phyloP scores from a whole-genome alignment of 352 stramenopile species.

The Phytopythium aichiense region DNA sequence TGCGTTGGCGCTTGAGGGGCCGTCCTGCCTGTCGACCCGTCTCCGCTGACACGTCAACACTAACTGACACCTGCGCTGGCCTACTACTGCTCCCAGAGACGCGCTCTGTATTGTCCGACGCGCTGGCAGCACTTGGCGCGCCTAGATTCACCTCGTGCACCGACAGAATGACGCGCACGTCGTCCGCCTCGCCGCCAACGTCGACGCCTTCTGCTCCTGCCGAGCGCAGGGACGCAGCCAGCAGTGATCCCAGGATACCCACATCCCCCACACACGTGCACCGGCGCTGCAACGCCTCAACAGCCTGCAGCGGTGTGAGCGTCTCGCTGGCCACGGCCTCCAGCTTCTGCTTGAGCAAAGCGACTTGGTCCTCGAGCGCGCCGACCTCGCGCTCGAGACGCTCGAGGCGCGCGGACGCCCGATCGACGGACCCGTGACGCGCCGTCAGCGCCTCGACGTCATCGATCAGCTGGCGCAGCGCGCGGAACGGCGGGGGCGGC shows the following conservation, averaged over 20 bases:
- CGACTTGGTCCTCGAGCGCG: background rate
- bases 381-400: background rate
- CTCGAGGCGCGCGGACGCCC: background rate
- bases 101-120: background rate
- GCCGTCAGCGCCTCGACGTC: background rate
- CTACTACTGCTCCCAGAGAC: background rate
- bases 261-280: background rate
- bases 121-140: background rate
- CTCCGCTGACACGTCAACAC: background rate
- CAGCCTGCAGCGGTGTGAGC: background rate
- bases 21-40: background rate
- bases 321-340: background rate
- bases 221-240: background rate
- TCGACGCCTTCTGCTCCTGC: background rate
- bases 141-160: background rate
- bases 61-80: background rate
- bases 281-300: background rate
- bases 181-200: background rate
- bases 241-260: background rate
- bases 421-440: background rate
- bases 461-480: background rate
- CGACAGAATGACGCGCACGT: background rate
- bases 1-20: background rate
- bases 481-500: background rate
- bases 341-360: background rate